Conservation (phyloP, 192 early-diverging fungal species). For the Mortierella claussenii region DNA sequence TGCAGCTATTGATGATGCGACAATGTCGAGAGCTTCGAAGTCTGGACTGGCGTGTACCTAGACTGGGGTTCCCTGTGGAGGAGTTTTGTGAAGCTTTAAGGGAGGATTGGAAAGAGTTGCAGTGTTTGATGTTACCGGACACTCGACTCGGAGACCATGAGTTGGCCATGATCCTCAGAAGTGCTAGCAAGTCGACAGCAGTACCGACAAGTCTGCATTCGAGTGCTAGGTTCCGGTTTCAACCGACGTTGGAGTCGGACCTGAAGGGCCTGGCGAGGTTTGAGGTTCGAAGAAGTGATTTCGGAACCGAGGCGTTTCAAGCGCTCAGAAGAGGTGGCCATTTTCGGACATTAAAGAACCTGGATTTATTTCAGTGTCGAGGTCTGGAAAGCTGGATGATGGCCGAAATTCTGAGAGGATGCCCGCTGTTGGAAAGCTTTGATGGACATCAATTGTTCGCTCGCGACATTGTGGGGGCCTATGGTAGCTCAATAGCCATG, state of each 20-base stretch:
- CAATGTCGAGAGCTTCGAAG: constrained; percentile 20
- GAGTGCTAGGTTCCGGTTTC: neutral
- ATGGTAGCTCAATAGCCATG: neutral
- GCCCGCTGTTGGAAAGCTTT: constrained; percentile 24
- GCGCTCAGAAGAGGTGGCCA: constrained; percentile 15
- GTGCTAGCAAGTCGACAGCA: neutral
- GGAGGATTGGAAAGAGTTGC: constrained; percentile 9
- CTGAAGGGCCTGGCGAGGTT: constrained; percentile 5
- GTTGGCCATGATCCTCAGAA: constrained; percentile 8
- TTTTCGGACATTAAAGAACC: constrained; percentile 8
- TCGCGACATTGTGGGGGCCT: constrained; percentile 18
- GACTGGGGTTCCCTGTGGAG: constrained; percentile 28
- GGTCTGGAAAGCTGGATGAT: constrained; percentile 20
- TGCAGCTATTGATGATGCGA: constrained; percentile 16
- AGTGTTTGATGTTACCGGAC: constrained; percentile 13
- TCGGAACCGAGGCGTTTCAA: constrained; percentile 5
- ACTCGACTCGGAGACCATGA: constrained; percentile 19
- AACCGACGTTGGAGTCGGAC: neutral
- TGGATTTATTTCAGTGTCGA: constrained; percentile 29
- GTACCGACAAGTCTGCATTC: no score
- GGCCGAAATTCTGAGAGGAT: constrained; percentile 10
- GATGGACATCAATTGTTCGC: constrained; percentile 25
- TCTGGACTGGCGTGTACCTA: constrained; percentile 29
- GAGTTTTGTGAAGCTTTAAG: constrained; percentile 26
- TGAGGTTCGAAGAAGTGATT: constrained; percentile 30